Evolutionary conservation across 2,329 filamentous ascomycete genomes (phyloP).

Genomic region (Colletotrichum cordylinicola): DNA sequence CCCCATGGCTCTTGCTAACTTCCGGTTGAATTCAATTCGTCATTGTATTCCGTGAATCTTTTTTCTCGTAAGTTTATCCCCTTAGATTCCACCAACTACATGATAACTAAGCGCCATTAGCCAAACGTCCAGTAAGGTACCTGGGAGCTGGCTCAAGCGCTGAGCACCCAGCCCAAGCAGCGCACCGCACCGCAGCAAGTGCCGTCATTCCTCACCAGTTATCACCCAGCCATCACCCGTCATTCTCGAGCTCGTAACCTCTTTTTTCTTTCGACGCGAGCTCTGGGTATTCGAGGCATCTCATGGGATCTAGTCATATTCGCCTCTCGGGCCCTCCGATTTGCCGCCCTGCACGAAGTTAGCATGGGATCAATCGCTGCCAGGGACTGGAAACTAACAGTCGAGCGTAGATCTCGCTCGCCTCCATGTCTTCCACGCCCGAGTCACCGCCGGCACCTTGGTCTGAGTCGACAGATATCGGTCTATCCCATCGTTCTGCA

Average conservation of each 20-base stretch:
- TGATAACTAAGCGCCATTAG: too few relatives aligned
- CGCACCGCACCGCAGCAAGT: neutral
- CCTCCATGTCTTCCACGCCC: neutral
- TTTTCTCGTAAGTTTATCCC: too few relatives aligned
- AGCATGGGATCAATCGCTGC: neutral
- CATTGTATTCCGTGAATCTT: neutral
- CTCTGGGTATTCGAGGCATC: neutral
- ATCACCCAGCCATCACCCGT: neutral
- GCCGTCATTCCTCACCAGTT: neutral
- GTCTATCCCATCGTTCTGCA: neutral
- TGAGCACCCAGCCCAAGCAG: neutral
- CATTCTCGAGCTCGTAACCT: neutral
- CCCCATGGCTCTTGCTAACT: neutral
- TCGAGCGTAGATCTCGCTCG: neutral
- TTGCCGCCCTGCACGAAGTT: neutral
- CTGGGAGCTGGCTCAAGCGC: too few relatives aligned
- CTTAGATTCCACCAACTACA: too few relatives aligned
- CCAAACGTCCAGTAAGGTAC: too few relatives aligned
- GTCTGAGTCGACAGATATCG: neutral
- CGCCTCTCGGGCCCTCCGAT: neutral
- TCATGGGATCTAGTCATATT: neutral
- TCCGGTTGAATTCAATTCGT: neutral
- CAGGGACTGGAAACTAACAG: neutral
- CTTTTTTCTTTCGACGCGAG: neutral
- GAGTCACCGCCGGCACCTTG: neutral